Percentiles rank a stretch among this genome's conserved stretches.
Evolutionary conservation across 2,329 filamentous ascomycete genomes (phyloP).

Genomic region (Pyrenophora seminiperda): DNA sequence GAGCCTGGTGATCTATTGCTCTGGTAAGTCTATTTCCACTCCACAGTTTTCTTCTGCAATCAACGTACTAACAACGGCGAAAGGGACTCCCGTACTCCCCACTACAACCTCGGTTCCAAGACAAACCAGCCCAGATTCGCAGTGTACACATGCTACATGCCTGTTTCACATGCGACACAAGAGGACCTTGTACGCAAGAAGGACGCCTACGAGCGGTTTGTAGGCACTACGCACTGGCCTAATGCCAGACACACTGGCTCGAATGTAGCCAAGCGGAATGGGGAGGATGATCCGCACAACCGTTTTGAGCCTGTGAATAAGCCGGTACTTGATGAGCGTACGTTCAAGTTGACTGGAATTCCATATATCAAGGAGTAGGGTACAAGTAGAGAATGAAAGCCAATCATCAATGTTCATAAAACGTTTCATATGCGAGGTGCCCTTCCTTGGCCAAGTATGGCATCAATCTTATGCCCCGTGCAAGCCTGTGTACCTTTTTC

Average conservation of each 20-base stretch:
- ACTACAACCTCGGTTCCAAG: conserved; percentile 29
- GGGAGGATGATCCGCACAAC: conserved; percentile 42
- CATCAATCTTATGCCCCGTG: too few relatives aligned
- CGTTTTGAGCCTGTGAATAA: conserved; percentile 49
- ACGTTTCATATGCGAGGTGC: too few relatives aligned
- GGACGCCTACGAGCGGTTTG: conserved; percentile 15
- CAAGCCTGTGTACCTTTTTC: too few relatives aligned
- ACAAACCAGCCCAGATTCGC: conserved; percentile 35
- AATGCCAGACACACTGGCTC: conserved; percentile 43
- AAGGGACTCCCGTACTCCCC: conserved; percentile 3
- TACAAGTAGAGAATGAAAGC: neutral
- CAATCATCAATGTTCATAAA: too few relatives aligned
- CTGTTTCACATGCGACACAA: conserved; percentile 39
- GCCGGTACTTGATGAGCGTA: conserved; percentile 50
- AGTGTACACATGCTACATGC: conserved; percentile 47
- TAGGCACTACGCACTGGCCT: conserved; percentile 45
- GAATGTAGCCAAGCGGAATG: conserved; percentile 40
- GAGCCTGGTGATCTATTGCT: conserved; percentile 50
- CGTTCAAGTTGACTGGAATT: conserved; percentile 56
- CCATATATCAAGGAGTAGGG: conserved; percentile 47
- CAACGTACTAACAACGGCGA: neutral
- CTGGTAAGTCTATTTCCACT: neutral
- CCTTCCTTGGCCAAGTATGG: too few relatives aligned
- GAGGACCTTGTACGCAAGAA: conserved; percentile 43
- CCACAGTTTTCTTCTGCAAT: neutral